Evolutionary conservation across 83 land plant species (phyloP), one percentile per base, ranked within the genome.

Genomic region (Picea mariana): DNA sequence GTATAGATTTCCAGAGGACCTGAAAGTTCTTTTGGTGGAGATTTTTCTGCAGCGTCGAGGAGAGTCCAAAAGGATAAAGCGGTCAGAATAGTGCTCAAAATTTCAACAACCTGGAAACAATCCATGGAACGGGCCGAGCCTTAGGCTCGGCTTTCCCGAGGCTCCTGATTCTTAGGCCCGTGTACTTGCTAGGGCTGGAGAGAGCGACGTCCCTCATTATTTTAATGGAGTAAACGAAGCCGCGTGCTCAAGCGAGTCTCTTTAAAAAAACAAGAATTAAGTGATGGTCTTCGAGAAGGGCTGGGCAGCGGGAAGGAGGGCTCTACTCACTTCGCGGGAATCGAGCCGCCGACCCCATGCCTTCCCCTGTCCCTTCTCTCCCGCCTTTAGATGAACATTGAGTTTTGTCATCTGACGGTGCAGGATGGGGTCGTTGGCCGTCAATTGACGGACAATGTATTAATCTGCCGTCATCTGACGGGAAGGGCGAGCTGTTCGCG

Each of bases 281-380:
- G 34, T 44, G 58, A 52, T 52, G 58, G 58, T 47, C 52, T 47
- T 47, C 52, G 52, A 47, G 52, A 47, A 47, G 52, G 11, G 52
- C 52, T 47, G 52, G 52, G 52, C 52, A 47, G 52, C 52, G 52
- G 52, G 58, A 52, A 12, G 58, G 11, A 52, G 58, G 58, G 58
- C 58, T 52, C n/a, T 69, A 73, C 16, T 73, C 47, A 18, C 77
- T 73, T 73, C 62, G 62, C 62, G 65, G 80, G 62, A 78, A 78
- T 58, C 65, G 62, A 59, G 65, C 65, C 80, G 38, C 62, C 65
- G 80, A 58, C 62, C 65, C 58, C 58, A 52, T 52, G 15, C 58
- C 58, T 52, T 52, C 52, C 58, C 58, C 58, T 52, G 58, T 52
- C 58, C 58, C 58, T 52, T 52, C 58, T 52, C 58, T 52, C 58